Percentiles rank a stretch among this genome's conserved stretches.
These are phyloP conservation scores for Xylariaceae sp. DNA, from an alignment of 2,329 filamentous ascomycete species.

Conservation along the genomic window DNA sequence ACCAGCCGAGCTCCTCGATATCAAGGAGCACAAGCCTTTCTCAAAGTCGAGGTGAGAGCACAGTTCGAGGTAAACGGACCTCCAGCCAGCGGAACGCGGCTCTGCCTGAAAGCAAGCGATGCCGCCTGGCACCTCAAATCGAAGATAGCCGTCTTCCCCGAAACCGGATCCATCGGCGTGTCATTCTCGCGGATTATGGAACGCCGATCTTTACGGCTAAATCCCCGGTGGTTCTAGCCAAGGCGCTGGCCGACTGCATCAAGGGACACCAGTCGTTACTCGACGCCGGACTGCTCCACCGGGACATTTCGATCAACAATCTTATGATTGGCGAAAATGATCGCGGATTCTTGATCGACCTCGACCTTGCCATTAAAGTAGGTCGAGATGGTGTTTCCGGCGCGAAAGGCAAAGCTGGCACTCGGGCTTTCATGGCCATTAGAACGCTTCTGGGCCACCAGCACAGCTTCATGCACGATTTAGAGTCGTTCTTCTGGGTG, in stretches of 20 bases:
- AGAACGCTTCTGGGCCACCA: conserved; percentile 19
- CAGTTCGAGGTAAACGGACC: neutral
- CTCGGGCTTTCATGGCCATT: conserved; percentile 25
- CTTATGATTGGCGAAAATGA: conserved; percentile 13
- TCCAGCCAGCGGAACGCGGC: neutral
- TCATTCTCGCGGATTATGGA: conserved; percentile 5
- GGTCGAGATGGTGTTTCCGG: conserved; percentile 29
- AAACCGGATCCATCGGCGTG: conserved; percentile 6
- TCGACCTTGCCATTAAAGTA: conserved; percentile 27
- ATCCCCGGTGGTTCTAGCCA: conserved; percentile 1
- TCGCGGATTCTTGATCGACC: conserved; percentile 18
- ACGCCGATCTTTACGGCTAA: conserved; percentile 9
- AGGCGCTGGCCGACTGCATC: conserved; percentile 4
- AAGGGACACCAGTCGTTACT: conserved; percentile 6
- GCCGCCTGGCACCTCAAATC: neutral
- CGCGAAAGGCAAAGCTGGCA: conserved; percentile 35
- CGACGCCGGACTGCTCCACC: conserved; percentile 32
- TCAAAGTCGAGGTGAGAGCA: neutral
- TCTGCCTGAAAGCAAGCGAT: conserved; percentile 4
- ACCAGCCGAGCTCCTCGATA: neutral
- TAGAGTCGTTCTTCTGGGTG: conserved; percentile 27
- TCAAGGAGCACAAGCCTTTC: neutral
- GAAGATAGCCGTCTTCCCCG: neutral
- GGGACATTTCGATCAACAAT: conserved; percentile 28
- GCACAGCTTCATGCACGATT: conserved; percentile 26